Evolutionary conservation across 163 green algal genomes (phyloP).

Genomic region (Chlorella variabilis): DNA sequence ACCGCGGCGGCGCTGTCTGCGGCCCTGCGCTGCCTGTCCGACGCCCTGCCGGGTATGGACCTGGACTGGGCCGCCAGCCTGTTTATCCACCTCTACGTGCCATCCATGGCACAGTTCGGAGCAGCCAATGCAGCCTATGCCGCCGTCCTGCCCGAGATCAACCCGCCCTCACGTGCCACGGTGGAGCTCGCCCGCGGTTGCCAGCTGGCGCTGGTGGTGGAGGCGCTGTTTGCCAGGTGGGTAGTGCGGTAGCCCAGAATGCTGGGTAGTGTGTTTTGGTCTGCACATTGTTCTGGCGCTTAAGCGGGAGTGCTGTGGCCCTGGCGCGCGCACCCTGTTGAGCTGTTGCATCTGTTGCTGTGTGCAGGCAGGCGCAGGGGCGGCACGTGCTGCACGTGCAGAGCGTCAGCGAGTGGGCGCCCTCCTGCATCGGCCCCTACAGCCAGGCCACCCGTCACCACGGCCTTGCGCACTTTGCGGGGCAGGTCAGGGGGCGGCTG

Average conservation of each 20-base stretch:
- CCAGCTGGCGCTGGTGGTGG: slow-evolving; percentile 27
- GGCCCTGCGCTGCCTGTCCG: background rate
- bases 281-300: no score
- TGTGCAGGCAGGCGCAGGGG: slow-evolving; percentile 25
- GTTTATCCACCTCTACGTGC: slow-evolving; percentile 90
- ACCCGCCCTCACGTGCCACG: slow-evolving; percentile 89
- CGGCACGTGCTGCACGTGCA: slow-evolving; percentile 93
- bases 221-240: slow-evolving; percentile 59
- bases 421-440: slow-evolving; percentile 97
- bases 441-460: slow-evolving; percentile 69
- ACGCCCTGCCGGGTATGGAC: slow-evolving; percentile 15
- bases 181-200: slow-evolving; percentile 65
- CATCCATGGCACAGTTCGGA: slow-evolving; percentile 91
- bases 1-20: background rate
- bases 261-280: background rate
- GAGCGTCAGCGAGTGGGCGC: slow-evolving; percentile 94
- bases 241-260: no score
- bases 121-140: slow-evolving; percentile 89
- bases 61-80: slow-evolving; percentile 64
- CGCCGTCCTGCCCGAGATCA: slow-evolving; percentile 68
- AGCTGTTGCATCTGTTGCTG: background rate
- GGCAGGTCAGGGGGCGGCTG: slow-evolving; percentile 28
- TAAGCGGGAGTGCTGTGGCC: no score
- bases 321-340: no score
- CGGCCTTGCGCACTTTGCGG: slow-evolving; percentile 74